These are phyloP conservation scores for Cladorrhinum samala DNA, from an alignment of 495 filamentous ascomycete species.

Conservation along the genomic window DNA sequence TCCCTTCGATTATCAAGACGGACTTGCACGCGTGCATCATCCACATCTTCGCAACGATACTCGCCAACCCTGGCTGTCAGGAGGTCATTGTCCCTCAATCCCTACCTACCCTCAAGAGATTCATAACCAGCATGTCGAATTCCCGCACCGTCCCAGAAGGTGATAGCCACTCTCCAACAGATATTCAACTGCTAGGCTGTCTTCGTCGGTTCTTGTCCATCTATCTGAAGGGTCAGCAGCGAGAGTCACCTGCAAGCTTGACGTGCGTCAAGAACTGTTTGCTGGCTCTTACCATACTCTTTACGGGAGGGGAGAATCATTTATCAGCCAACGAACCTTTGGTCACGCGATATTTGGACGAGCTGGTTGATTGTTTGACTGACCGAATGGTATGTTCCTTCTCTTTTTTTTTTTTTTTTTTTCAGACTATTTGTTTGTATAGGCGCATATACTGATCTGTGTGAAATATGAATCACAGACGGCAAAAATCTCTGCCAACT, in stretches of 20 bases:
- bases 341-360: conserved; percentile 60
- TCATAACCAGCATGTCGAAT: conserved; percentile 64
- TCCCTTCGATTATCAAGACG: conserved; percentile 91
- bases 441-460: too few relatives aligned
- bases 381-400: conserved; percentile 55
- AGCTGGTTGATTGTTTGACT: conserved; percentile 77
- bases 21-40: conserved; percentile 95
- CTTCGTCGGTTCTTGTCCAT: conserved; percentile 73
- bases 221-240: conserved; percentile 74
- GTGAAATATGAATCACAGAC: conserved; percentile 50
- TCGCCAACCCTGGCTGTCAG: conserved; percentile 82
- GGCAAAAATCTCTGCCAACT: conserved; percentile 82
- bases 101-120: conserved; percentile 85
- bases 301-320: conserved; percentile 69
- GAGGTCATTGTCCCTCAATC: conserved; percentile 82
- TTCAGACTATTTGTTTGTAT: conserved; percentile 10
- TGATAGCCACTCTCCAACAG: conserved; percentile 33
- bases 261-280: conserved; percentile 91
- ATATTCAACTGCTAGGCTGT: conserved; percentile 58
- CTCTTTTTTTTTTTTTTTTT: background rate
- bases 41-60: conserved; percentile 91
- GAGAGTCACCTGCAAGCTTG: conserved; percentile 72
- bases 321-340: conserved; percentile 68
- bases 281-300: conserved; percentile 77
- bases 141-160: conserved; percentile 27